Percentiles rank a stretch among this genome's conserved stretches.
These are phyloP conservation scores for Fusarium hostae DNA, from an alignment of 2,329 filamentous ascomycete genomes.

Conservation along the genomic window DNA sequence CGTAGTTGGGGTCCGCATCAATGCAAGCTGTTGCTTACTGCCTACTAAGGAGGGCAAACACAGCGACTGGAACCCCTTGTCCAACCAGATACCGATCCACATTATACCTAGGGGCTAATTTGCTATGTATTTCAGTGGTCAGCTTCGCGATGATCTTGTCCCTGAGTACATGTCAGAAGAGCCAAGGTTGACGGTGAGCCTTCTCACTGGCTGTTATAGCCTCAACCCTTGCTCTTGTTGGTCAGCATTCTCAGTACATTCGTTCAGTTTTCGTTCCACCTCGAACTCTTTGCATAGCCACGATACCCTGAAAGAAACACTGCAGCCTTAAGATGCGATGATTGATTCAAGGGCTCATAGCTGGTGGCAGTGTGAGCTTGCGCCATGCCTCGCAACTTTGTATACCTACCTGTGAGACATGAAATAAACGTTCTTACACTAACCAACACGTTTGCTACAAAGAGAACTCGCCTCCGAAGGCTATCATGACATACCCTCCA, in stretches of 20 bases:
- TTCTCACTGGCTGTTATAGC: not conserved
- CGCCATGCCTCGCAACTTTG: not conserved
- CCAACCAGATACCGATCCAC: conserved; percentile 5
- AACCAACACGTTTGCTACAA: not conserved
- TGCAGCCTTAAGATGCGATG: not conserved
- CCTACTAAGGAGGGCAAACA: not conserved
- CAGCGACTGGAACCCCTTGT: conserved; percentile 9
- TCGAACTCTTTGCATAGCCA: conserved; percentile 13
- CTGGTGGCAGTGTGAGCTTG: conserved; percentile 4
- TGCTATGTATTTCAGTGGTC: not conserved
- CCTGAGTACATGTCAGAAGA: not conserved
- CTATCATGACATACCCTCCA: not conserved
- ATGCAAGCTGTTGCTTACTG: conserved; percentile 15
- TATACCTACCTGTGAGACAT: not conserved
- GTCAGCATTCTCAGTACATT: conserved; percentile 1
- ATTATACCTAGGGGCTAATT: not conserved
- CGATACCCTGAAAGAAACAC: not conserved
- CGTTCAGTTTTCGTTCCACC: not conserved
- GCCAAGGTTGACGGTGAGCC: not conserved
- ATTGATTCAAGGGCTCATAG: not conserved
- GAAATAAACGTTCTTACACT: not conserved
- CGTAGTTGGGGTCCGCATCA: not conserved
- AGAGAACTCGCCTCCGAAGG: not conserved
- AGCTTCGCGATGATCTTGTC: not conserved
- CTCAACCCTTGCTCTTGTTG: conserved; percentile 2